A percentile compares a stretch with the other conserved stretches of the same genome.
Conservation (phyloP, 2,329 filamentous ascomycete genomes). For the Lojkania enalia region DNA sequence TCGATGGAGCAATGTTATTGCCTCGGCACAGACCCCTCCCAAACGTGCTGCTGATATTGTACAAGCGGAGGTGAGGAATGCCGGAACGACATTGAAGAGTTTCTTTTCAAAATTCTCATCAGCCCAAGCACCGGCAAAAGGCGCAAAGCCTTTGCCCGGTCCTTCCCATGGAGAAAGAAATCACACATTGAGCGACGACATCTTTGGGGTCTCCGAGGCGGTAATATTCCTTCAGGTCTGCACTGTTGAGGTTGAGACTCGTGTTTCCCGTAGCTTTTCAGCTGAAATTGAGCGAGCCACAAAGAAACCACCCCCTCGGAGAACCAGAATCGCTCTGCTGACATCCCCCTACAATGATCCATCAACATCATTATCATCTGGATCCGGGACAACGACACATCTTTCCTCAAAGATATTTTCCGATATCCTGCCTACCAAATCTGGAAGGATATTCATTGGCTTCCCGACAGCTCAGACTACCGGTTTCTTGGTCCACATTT, state of each 20-base stretch:
- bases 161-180: conserved; percentile 19
- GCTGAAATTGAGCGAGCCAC: conserved; percentile 91
- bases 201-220: conserved; percentile 70
- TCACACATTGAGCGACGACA: conserved; percentile 49
- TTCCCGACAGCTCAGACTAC: conserved; percentile 98
- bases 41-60: conserved; percentile 39
- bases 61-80: conserved; percentile 41
- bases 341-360: conserved; percentile 89
- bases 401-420: conserved; percentile 79
- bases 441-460: conserved; percentile 92
- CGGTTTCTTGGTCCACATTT: conserved; percentile 89
- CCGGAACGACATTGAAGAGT: conserved; percentile 41
- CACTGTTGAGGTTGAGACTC: conserved; percentile 79
- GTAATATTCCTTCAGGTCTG: conserved; percentile 89
- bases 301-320: conserved; percentile 92
- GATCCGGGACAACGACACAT: conserved; percentile 54
- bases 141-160: conserved; percentile 16
- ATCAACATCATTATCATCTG: conserved; percentile 62
- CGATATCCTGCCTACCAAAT: conserved; percentile 85
- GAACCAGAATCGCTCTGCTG: conserved; percentile 81
- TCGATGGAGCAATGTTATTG: conserved; percentile 82
- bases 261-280: conserved; percentile 71
- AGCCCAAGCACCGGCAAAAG: conserved; percentile 20
- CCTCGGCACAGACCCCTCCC: conserved; percentile 70
- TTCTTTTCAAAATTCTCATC: conserved; percentile 46